Evolutionary conservation across 1,284 basidiomycete genomes (phyloP), one percentile per base, ranked within the genome.

Genomic region (Cryptococcus deneoformans): DNA sequence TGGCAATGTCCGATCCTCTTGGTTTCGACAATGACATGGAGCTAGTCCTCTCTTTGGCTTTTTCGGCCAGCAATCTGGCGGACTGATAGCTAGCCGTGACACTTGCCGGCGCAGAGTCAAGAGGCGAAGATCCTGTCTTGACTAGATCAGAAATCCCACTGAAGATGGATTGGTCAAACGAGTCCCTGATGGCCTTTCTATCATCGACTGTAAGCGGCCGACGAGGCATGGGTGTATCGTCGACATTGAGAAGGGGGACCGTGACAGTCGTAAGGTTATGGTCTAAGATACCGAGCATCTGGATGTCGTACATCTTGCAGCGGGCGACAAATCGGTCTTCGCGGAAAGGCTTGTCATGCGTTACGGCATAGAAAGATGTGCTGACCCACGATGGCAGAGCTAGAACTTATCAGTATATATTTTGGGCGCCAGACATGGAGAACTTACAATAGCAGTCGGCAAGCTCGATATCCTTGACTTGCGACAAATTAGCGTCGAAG

Each of bases 261-360:
- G 88, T 89, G 57, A 95, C 93, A 61, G 87, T 89, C 14, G 89
- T 85, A 37, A 92, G 86, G 70, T 92, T 92, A 69, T 94, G 89
- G 65, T 92, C 91, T 49, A 95, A 80, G 8, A 94, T 80, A 4
- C 92, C 92, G 7, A 95, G 82, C 89, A 91, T 93, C 70, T 95
- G 89, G 47, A 95, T 92, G 70, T 94, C 89, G 67, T 91, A 89
- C 90, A 96, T 94, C 77, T 90, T 91, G 42, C 89, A 91, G 45
- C 92, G 85, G 2, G 91, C 87, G 34, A 96, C 82, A 70, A 96
- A 97, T 82, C 92, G 85, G 75, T 95, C 93, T 61, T 83, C 80
- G 47, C 92, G 84, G 71, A 96, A 90, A 0, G 92, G 92, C 60
- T 77, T 78, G 63, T 79, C 77, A 58, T 76, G 75, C 0, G 72